Conservation (phyloP, 75 land plant genomes). For the Pinus albicaulis region DNA sequence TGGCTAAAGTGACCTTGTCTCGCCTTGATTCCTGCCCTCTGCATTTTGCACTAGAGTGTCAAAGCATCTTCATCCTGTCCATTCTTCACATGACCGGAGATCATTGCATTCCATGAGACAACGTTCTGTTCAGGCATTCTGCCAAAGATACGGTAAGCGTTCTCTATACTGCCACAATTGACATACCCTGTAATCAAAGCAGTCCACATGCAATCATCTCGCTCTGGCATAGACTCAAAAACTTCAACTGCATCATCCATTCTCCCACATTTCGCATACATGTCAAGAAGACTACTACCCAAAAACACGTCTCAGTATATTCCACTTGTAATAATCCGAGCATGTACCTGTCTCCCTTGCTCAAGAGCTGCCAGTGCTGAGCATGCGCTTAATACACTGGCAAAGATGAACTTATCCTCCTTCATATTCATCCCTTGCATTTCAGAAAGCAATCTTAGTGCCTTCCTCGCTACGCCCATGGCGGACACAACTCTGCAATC, state of each 20-base stretch:
- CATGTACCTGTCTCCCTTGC: conserved; percentile 39
- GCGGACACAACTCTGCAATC: conserved; percentile 39
- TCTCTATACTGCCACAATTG: conserved; percentile 26
- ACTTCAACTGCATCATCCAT: conserved; percentile 30
- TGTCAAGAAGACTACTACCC: conserved; percentile 31
- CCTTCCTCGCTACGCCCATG: conserved; percentile 22
- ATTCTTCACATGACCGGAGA: conserved; percentile 39
- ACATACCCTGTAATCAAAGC: conserved; percentile 38
- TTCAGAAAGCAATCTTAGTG: conserved; percentile 22
- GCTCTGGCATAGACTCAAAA: conserved; percentile 20
- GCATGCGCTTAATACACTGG: conserved; percentile 40
- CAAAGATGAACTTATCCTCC: conserved; percentile 26
- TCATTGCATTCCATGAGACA: conserved; percentile 64
- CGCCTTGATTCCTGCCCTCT: conserved; percentile 27
- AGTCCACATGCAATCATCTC: conserved; percentile 36
- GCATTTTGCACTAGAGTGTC: conserved; percentile 39
- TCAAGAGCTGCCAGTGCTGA: conserved; percentile 6
- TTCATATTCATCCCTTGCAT: conserved; percentile 29
- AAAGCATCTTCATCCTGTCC: conserved; percentile 43
- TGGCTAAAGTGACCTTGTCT: conserved; percentile 28
- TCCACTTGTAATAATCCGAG: conserved; percentile 19
- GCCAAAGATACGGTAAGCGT: conserved; percentile 49
- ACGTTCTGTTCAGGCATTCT: conserved; percentile 26
- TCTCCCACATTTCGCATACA: conserved; percentile 61
- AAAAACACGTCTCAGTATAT: conserved; percentile 18